Conservation (phyloP, 257 asterid species). For the Linaria vulgaris region DNA sequence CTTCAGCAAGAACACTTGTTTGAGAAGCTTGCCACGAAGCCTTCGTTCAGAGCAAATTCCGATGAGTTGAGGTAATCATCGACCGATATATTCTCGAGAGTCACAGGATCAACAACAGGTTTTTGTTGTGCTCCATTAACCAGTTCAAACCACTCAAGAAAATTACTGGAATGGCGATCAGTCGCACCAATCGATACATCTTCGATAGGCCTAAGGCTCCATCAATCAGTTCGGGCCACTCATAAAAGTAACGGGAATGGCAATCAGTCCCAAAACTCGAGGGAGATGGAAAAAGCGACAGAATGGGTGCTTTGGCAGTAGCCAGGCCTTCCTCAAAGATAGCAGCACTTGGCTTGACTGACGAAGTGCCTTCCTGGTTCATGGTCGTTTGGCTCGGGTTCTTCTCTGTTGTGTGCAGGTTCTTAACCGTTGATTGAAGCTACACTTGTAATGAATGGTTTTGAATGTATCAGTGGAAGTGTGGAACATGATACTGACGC, state of each 20-base stretch:
- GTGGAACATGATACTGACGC: no score
- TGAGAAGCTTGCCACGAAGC: background rate
- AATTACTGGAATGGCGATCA: no score
- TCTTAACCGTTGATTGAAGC: constrained; percentile 25
- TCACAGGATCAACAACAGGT: no score
- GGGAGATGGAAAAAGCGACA: background rate
- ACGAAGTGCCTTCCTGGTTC: background rate
- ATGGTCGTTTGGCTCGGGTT: background rate
- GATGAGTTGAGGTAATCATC: constrained; percentile 2
- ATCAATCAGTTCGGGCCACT: constrained; percentile 8
- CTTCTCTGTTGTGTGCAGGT: background rate
- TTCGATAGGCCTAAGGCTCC: background rate
- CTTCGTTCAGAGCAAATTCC: background rate
- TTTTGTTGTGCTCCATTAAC: no score
- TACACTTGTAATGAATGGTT: background rate
- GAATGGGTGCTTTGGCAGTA: background rate
- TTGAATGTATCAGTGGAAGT: no score
- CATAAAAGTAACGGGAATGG: background rate
- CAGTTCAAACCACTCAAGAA: no score
- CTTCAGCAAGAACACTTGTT: no score
- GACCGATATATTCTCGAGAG: no score
- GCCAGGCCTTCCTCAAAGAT: background rate
- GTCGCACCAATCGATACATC: background rate
- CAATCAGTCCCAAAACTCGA: background rate
- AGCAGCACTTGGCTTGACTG: background rate